Conservation (phyloP, 129 eudicot genomes). For the Centrapalus pauciflorus region DNA sequence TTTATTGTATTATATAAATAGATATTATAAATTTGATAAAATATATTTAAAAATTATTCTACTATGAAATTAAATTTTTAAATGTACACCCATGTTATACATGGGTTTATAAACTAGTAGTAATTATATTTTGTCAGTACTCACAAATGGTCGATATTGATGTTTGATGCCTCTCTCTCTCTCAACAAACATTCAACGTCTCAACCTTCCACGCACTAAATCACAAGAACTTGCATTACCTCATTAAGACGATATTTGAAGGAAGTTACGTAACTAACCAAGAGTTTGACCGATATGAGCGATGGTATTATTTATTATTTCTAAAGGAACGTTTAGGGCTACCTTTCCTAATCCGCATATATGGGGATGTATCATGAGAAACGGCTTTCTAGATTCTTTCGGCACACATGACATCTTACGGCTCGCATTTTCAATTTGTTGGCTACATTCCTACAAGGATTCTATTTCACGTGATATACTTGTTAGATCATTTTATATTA, state of each 20-base stretch:
- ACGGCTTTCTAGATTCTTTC: background rate
- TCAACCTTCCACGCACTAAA: constrained; percentile 2
- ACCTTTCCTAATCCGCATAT: background rate
- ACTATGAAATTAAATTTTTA: no score
- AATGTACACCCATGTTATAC: no score
- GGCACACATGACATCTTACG: background rate
- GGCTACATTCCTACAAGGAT: background rate
- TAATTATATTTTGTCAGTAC: no score
- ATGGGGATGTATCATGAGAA: background rate
- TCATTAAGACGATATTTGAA: background rate
- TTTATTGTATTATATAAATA: no score
- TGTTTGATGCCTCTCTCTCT: no score
- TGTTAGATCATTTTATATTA: background rate
- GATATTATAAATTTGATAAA: no score
- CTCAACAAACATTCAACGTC: no score
- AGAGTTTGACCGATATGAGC: background rate
- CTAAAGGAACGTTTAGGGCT: background rate
- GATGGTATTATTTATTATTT: background rate
- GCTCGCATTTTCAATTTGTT: background rate
- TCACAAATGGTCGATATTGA: no score
- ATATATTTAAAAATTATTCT: no score
- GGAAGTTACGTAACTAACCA: background rate
- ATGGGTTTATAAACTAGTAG: no score
- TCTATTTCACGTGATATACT: background rate
- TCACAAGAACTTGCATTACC: background rate